Evolutionary conservation across 441 rosid species (phyloP).

Genomic region (Pelargonium citronellum): DNA sequence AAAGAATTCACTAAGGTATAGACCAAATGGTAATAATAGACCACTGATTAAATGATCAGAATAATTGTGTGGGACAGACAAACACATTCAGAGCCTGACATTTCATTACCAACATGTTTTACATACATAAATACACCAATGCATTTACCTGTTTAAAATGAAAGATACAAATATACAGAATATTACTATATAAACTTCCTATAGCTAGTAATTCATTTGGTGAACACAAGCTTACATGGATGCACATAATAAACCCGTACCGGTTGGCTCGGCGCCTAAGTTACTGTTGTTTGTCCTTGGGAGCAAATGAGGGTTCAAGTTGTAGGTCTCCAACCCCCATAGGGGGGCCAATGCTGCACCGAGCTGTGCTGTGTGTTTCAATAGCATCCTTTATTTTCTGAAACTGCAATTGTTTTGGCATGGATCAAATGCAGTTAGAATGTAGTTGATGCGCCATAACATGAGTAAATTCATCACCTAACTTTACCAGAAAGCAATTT

Average conservation of each 20-base stretch:
- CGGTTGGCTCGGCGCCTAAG: background rate
- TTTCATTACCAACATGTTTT: too few species aligned
- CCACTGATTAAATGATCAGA: too few species aligned
- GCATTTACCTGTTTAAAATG: background rate
- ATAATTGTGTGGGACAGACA: background rate
- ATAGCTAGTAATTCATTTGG: background rate
- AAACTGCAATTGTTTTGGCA: slow-evolving; percentile 47
- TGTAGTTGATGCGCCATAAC: background rate
- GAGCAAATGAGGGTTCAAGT: slow-evolving; percentile 41
- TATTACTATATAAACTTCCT: slow-evolving; percentile 1
- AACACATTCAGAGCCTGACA: background rate
- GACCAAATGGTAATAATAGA: too few species aligned
- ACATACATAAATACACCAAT: background rate
- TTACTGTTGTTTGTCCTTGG: slow-evolving; percentile 39
- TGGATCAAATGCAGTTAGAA: background rate
- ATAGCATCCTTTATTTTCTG: slow-evolving; percentile 87
- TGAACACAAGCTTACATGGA: background rate
- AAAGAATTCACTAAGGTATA: too few species aligned
- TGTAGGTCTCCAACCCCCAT: slow-evolving; percentile 53
- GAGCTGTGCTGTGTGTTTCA: slow-evolving; percentile 48
- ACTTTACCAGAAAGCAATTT: background rate
- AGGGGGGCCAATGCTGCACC: slow-evolving; percentile 48
- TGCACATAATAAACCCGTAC: background rate
- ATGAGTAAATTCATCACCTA: background rate
- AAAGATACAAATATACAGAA: slow-evolving; percentile 33